phyloP scores from a whole-genome alignment of 2,329 filamentous ascomycete genomes.

The Hymenoscyphus fructigenus region DNA sequence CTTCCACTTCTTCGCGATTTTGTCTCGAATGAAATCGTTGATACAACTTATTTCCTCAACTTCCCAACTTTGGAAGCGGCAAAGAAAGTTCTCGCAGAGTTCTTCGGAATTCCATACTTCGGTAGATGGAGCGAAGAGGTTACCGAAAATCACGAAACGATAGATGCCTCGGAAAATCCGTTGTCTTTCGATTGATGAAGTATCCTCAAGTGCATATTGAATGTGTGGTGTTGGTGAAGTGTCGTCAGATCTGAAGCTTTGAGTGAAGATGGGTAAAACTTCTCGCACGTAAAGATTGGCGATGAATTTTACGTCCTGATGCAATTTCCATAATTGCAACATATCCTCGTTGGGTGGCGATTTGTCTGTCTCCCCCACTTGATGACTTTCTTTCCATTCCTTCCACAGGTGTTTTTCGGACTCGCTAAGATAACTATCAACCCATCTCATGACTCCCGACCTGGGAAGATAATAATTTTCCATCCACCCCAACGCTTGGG shows the following conservation, averaged over 20 bases:
- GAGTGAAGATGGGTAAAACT: constrained; percentile 6
- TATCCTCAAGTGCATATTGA: constrained; percentile 6
- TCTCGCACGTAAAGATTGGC: constrained; percentile 9
- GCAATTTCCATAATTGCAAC: constrained; percentile 11
- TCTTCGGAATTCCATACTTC: background rate
- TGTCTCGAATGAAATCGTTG: constrained; percentile 11
- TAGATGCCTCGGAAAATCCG: constrained; percentile 13
- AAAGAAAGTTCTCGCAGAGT: constrained; percentile 8
- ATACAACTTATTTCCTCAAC: constrained; percentile 16
- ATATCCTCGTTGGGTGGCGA: constrained; percentile 3
- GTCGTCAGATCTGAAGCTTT: background rate
- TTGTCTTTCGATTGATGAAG: constrained; percentile 11
- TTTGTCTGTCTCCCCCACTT: background rate
- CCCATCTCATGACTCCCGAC: constrained; percentile 4
- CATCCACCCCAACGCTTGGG: constrained; percentile 5
- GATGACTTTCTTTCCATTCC: constrained; percentile 1
- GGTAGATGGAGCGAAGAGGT: constrained; percentile 12
- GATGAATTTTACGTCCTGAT: constrained; percentile 12
- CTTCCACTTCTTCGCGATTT: constrained; percentile 10
- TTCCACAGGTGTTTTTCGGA: background rate
- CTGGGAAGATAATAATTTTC: constrained; percentile 2
- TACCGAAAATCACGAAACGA: constrained; percentile 12
- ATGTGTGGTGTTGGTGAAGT: background rate
- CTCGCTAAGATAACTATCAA: constrained; percentile 4
- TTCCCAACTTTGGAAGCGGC: constrained; percentile 13